Conservation (phyloP, 1,284 basidiomycete genomes). For the Taiwanofungus camphoratus region DNA sequence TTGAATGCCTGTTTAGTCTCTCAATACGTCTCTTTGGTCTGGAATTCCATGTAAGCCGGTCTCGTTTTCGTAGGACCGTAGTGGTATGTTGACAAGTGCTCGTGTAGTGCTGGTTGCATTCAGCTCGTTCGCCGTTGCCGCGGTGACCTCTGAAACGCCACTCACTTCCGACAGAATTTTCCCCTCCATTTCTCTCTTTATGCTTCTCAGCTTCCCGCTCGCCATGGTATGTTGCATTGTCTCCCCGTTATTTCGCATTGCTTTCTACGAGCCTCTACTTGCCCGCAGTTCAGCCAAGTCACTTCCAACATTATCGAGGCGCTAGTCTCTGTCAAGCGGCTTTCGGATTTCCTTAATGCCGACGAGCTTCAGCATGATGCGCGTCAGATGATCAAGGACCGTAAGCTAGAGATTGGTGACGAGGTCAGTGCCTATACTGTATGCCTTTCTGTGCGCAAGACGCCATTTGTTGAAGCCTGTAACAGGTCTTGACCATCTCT, state of each 20-base stretch:
- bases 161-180: conserved; percentile 92
- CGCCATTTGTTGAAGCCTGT: too few species aligned
- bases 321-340: conserved; percentile 77
- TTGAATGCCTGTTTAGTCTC: conserved; percentile 33
- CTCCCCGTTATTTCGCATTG: background rate
- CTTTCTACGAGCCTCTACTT: background rate
- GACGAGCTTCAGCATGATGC: conserved; percentile 81
- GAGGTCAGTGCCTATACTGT: conserved; percentile 33
- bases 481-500: conserved; percentile 60
- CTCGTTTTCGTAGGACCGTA: conserved; percentile 2
- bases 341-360: conserved; percentile 73
- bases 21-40: conserved; percentile 58
- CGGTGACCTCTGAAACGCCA: conserved; percentile 60
- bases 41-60: conserved; percentile 50
- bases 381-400: conserved; percentile 43
- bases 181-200: conserved; percentile 90
- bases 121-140: conserved; percentile 82
- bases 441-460: too few species aligned
- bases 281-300: conserved; percentile 57
- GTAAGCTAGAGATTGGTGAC: conserved; percentile 51
- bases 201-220: conserved; percentile 85
- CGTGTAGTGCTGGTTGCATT: conserved; percentile 75
- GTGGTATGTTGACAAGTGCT: conserved; percentile 11
- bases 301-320: conserved; percentile 81
- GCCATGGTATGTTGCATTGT: conserved; percentile 61